phyloP scores from a whole-genome alignment of 2,329 filamentous ascomycete species.

The Claviceps digitariae region DNA sequence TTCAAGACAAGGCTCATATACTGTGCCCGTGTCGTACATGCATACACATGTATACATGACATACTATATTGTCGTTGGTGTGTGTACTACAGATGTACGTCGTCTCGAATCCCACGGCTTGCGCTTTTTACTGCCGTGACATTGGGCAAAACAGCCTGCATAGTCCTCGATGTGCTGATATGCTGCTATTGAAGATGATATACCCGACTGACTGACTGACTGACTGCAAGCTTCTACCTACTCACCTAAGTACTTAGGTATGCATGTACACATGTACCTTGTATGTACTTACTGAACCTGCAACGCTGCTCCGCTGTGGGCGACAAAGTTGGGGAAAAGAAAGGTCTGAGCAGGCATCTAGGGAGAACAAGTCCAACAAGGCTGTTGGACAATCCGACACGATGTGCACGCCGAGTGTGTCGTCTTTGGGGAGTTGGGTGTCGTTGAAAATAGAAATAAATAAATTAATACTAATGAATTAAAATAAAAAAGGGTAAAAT shows the following conservation, averaged over 20 bases:
- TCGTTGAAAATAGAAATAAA: too few relatives aligned
- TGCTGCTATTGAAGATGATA: background rate
- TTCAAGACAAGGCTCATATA: background rate
- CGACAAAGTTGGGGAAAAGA: too few relatives aligned
- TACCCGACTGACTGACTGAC: too few relatives aligned
- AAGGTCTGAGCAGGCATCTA: background rate
- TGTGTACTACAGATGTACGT: background rate
- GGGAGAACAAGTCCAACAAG: background rate
- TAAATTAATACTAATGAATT: too few relatives aligned
- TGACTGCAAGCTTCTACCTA: too few relatives aligned
- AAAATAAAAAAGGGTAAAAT: too few relatives aligned
- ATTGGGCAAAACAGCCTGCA: background rate
- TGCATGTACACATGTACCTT: too few relatives aligned
- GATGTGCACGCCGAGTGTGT: too few relatives aligned
- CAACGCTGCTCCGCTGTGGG: too few relatives aligned
- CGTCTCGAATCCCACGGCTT: background rate
- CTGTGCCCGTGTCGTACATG: background rate
- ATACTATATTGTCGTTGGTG: too few relatives aligned
- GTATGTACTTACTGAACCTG: too few relatives aligned
- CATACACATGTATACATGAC: background rate
- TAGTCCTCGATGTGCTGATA: background rate
- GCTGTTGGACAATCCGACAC: background rate
- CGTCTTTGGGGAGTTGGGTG: background rate
- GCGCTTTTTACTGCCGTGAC: background rate
- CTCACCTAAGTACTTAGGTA: too few relatives aligned